phyloP scores from a whole-genome alignment of 129 eudicot genomes.

The Chrysanthemum lavandulifolium region DNA sequence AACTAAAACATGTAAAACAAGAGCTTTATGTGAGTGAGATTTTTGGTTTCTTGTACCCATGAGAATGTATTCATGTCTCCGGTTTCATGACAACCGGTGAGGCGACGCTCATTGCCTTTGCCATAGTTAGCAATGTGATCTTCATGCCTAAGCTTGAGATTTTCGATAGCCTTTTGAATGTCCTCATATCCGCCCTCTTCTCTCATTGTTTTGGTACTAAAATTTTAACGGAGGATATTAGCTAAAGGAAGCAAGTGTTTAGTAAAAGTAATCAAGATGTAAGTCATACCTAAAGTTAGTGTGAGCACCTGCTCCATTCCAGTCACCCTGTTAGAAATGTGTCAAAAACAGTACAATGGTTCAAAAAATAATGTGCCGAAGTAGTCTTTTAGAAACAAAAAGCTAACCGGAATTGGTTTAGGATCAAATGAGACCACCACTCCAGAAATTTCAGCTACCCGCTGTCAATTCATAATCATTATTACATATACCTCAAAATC shows the following conservation, averaged over 20 bases:
- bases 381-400: neutral
- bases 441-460: slow-evolving; percentile 88
- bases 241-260: neutral
- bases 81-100: slow-evolving; percentile 77
- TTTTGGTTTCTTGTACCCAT: slow-evolving; percentile 56
- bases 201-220: slow-evolving; percentile 81
- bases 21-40: neutral
- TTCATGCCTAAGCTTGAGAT: slow-evolving; percentile 65
- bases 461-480: slow-evolving; percentile 33
- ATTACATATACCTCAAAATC: neutral
- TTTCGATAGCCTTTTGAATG: slow-evolving; percentile 86
- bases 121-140: slow-evolving; percentile 83
- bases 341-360: neutral
- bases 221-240: slow-evolving; percentile 3
- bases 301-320: slow-evolving; percentile 93
- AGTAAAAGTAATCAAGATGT: neutral
- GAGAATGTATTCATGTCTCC: slow-evolving; percentile 66
- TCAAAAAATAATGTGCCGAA: neutral
- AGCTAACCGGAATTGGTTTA: slow-evolving; percentile 75
- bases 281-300: slow-evolving; percentile 65
- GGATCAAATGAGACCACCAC: slow-evolving; percentile 80
- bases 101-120: slow-evolving; percentile 89
- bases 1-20: neutral
- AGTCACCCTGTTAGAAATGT: slow-evolving; percentile 66
- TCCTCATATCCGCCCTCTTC: slow-evolving; percentile 74